These are phyloP conservation scores for Solanum clarkiae DNA, from an alignment of 257 asterid genomes.

Conservation along the genomic window DNA sequence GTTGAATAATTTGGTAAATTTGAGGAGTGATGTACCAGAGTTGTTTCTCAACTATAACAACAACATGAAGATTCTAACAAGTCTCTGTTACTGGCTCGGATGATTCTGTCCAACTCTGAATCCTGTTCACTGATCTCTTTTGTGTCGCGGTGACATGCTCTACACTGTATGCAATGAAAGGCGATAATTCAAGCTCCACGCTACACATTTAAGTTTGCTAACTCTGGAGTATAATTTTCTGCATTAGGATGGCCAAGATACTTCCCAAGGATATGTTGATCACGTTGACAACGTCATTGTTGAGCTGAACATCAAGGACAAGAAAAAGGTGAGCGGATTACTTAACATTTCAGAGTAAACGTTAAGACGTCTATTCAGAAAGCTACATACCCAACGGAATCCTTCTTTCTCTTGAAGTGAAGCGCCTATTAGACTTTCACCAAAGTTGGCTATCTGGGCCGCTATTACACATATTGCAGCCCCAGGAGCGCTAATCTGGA, in stretches of 20 bases:
- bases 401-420: constrained; percentile 46
- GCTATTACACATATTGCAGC: constrained; percentile 60
- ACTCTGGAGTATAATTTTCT: constrained; percentile 31
- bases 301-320: constrained; percentile 39
- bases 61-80: not conserved
- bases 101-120: not conserved
- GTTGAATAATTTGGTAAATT: not conserved
- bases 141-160: not conserved
- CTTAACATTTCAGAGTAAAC: not conserved
- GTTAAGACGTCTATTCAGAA: not conserved
- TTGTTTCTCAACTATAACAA: not conserved
- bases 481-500: constrained; percentile 47
- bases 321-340: not conserved
- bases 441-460: constrained; percentile 93
- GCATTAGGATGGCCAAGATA: constrained; percentile 66
- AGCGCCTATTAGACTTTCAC: constrained; percentile 94
- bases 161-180: not conserved
- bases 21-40: not conserved
- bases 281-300: constrained; percentile 73
- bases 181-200: not conserved
- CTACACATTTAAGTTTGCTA: not conserved
- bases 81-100: not conserved
- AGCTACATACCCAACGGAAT: constrained; percentile 35
- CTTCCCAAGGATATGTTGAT: constrained; percentile 82
- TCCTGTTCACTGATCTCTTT: not conserved